A percentile compares a stretch with the other conserved stretches of the same genome.
Evolutionary conservation across 352 stramenopile genomes (phyloP).

Genomic region (Aphanomyces stellatus): DNA sequence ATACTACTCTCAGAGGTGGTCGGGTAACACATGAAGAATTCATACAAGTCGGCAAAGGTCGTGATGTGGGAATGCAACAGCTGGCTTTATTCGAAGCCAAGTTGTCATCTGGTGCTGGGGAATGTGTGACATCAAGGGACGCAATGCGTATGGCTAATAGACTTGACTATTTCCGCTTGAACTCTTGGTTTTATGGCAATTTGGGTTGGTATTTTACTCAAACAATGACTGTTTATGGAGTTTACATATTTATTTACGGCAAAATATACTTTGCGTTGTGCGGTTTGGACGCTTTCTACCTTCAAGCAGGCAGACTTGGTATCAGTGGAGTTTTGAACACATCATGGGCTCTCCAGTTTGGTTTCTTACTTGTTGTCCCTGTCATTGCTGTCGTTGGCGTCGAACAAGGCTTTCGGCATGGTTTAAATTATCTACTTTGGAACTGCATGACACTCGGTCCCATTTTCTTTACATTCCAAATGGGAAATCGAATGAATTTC

Average conservation of each 20-base stretch:
- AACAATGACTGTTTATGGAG: conserved; percentile 94
- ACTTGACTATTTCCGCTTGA: conserved; percentile 95
- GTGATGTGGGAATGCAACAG: conserved; percentile 82
- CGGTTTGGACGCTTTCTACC: conserved; percentile 86
- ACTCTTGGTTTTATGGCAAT: conserved; percentile 98
- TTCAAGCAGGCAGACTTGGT: conserved; percentile 88
- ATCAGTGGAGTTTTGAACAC: conserved; percentile 93
- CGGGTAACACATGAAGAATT: conserved; percentile 78
- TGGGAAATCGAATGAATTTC: conserved; percentile 98
- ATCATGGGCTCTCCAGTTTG: conserved; percentile 94
- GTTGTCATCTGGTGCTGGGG: conserved; percentile 92
- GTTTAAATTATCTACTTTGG: conserved; percentile 88
- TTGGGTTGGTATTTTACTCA: conserved; percentile 98
- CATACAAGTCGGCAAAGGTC: conserved; percentile 82
- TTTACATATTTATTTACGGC: conserved; percentile 98
- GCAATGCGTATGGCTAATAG: conserved; percentile 92
- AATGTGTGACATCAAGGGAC: conserved; percentile 96
- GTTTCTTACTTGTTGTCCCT: conserved; percentile 94
- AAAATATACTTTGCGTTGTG: conserved; percentile 93
- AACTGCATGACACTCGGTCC: conserved; percentile 95
- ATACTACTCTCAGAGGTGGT: conserved; percentile 63
- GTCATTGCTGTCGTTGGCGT: conserved; percentile 96
- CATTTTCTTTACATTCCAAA: conserved; percentile 99
- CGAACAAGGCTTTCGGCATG: conserved; percentile 92
- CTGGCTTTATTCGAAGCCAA: conserved; percentile 96